Conservation (phyloP, 306 rosid species). For the Ammopiptanthus mongolicus region DNA sequence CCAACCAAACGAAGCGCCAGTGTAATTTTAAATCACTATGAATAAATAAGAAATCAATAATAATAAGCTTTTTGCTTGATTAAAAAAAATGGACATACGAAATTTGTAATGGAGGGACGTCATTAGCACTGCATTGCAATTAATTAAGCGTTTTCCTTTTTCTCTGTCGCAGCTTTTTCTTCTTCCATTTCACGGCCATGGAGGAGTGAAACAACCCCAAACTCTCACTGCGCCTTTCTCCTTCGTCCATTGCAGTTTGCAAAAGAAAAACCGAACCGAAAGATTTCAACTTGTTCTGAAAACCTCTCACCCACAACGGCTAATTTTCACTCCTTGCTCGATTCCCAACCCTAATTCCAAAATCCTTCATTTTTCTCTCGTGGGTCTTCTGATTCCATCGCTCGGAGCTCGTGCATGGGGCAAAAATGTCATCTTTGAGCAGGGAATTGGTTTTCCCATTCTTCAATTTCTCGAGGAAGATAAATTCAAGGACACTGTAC, state of each 20-base stretch:
- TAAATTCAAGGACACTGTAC: slow-evolving; percentile 58
- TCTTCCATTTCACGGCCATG: too few species aligned
- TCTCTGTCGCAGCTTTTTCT: too few species aligned
- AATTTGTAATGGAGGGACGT: too few species aligned
- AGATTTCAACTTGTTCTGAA: slow-evolving; percentile 17
- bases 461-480: slow-evolving; percentile 82
- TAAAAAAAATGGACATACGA: too few species aligned
- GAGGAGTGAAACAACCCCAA: too few species aligned
- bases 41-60: too few species aligned
- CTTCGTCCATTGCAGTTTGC: not conserved
- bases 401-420: not conserved
- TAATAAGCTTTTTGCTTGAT: too few species aligned
- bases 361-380: not conserved
- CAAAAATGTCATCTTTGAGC: slow-evolving; percentile 56
- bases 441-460: slow-evolving; percentile 60
- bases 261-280: not conserved
- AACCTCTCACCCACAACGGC: not conserved
- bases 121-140: too few species aligned
- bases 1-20: too few species aligned
- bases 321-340: not conserved
- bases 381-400: not conserved
- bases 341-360: slow-evolving; percentile 11
- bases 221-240: too few species aligned
- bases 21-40: too few species aligned
- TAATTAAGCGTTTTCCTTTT: too few species aligned